Base-by-base conservation (phyloP, 2,329 filamentous ascomycete genomes). In the Tolypocladium endophyticum region DNA sequence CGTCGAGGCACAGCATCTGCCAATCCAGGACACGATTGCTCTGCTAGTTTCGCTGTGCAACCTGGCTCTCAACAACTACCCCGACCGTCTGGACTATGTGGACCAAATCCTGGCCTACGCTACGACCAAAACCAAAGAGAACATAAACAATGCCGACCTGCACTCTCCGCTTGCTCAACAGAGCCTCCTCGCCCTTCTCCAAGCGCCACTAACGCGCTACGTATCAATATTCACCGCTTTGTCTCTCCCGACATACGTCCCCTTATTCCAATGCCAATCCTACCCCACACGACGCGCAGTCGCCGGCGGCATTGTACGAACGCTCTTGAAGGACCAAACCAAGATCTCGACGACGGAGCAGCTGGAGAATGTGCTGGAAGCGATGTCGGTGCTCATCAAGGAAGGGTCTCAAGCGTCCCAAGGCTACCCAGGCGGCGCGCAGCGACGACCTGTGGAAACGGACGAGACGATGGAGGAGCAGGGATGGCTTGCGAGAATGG, bases 391-490 rank as follows among this genome's bases (percentile, higher is more conserved):
- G 0, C 79, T 99, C 41, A 94, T 99, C 71, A 94, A 92, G 67
- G 94, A 99, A 75, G 92, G 93, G 16, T 87, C 89, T 18, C 92
- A 96, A 68, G 80, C 87, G 58, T 86, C 90, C n/a, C 83, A 86
- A 55, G 90, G 90, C 36, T 97, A 97, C 67, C 87, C 92, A 0
- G 90, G 90, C 4, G 85, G 88, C 45, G 85, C 88, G 7, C 89
- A 93, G 69, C 82, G 90, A 63, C 86, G 91, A 62, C 84, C 78
- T 0, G 72, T 82, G 55, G 95, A 99, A 77, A 97, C 94, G 0
- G 94, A 99, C 63, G 95, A 99, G 77, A 97, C 93, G 0, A 86
- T 97, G 69, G 93, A 99, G 74, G 94, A 99, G 76, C 94, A 99
- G 78, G 94, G 94, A 57, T 97, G 92, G 92, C 81, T 99, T 58